Conservation (phyloP, 495 filamentous ascomycete species). For the Parachaetomium inaequale region DNA sequence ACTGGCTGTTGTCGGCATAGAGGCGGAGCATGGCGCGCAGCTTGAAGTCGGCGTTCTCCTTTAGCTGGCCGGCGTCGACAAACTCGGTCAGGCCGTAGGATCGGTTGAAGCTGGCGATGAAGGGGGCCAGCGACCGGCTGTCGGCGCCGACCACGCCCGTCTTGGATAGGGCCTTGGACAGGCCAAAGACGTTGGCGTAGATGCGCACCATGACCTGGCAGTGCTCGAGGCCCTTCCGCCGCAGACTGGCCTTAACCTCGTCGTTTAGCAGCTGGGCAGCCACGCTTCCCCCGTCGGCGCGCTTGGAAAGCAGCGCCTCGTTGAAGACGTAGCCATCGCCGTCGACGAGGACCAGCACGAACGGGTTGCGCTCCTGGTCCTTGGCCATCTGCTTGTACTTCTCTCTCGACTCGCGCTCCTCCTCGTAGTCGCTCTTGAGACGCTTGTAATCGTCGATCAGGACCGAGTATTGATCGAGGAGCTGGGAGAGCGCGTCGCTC, state of each 20-base stretch:
- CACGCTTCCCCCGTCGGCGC: slow-evolving; percentile 53
- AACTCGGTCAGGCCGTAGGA: slow-evolving; percentile 59
- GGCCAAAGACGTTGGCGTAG: slow-evolving; percentile 50
- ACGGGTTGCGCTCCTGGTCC: slow-evolving; percentile 55
- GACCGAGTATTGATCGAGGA: slow-evolving; percentile 39
- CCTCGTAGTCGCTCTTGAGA: slow-evolving; percentile 56
- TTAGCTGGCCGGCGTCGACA: slow-evolving; percentile 58
- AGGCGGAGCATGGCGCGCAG: slow-evolving; percentile 49
- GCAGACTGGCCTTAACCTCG: slow-evolving; percentile 49
- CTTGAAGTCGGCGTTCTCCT: slow-evolving; percentile 60
- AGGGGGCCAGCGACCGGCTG: slow-evolving; percentile 51
- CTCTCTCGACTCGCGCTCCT: slow-evolving; percentile 52
- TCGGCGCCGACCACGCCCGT: slow-evolving; percentile 48
- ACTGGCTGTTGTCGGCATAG: slow-evolving; percentile 57
- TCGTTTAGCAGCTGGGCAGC: slow-evolving; percentile 54
- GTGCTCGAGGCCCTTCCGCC: slow-evolving; percentile 43
- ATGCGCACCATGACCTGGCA: slow-evolving; percentile 60
- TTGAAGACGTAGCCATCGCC: slow-evolving; percentile 62
- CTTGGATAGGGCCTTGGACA: slow-evolving; percentile 38
- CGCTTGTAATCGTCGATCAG: slow-evolving; percentile 51
- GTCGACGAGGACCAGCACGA: slow-evolving; percentile 58
- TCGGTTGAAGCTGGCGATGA: slow-evolving; percentile 57
- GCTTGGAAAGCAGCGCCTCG: slow-evolving; percentile 50
- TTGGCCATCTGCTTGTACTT: slow-evolving; percentile 52
- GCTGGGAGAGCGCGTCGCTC: slow-evolving; percentile 27